Conservation (phyloP, 208 protist genomes). For the Phytomonas sp. region DNA sequence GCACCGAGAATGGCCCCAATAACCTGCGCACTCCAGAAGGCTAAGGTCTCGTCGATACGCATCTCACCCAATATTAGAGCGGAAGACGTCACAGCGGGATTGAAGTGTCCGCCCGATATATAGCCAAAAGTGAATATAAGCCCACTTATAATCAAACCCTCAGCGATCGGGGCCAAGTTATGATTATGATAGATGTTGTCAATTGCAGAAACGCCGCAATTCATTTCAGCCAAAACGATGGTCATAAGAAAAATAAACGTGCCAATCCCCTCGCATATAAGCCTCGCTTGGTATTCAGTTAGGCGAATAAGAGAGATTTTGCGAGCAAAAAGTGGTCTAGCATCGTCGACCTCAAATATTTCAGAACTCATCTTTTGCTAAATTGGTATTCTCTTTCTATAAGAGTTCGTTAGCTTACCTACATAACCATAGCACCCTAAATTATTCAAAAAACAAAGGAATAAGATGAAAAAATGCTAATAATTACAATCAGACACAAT, state of each 20-base stretch:
- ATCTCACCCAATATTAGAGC: conserved; percentile 57
- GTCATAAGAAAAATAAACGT: conserved; percentile 73
- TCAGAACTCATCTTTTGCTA: conserved; percentile 10
- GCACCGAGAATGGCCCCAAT: conserved; percentile 62
- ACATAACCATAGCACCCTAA: background rate
- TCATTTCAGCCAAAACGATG: conserved; percentile 68
- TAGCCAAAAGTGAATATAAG: conserved; percentile 83
- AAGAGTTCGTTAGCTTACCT: conserved; percentile 9
- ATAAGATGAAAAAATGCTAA: background rate
- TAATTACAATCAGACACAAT: background rate
- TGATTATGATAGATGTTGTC: conserved; percentile 53
- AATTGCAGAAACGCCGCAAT: conserved; percentile 52
- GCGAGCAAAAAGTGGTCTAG: conserved; percentile 36
- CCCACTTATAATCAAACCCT: conserved; percentile 69
- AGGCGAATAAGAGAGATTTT: conserved; percentile 46
- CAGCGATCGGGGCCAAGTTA: conserved; percentile 72
- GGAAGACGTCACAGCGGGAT: conserved; percentile 69
- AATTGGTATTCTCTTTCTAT: conserved; percentile 15
- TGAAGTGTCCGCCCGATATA: conserved; percentile 79
- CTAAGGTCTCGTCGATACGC: conserved; percentile 62
- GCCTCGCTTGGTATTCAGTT: conserved; percentile 46
- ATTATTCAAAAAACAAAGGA: background rate
- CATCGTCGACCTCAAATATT: background rate
- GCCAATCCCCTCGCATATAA: conserved; percentile 61
- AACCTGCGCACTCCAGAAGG: conserved; percentile 75